A percentile compares a stretch with the other conserved stretches of the same genome.
These are phyloP conservation scores for Phytopythium sindhum DNA, from an alignment of 352 stramenopile species.

Conservation along the genomic window DNA sequence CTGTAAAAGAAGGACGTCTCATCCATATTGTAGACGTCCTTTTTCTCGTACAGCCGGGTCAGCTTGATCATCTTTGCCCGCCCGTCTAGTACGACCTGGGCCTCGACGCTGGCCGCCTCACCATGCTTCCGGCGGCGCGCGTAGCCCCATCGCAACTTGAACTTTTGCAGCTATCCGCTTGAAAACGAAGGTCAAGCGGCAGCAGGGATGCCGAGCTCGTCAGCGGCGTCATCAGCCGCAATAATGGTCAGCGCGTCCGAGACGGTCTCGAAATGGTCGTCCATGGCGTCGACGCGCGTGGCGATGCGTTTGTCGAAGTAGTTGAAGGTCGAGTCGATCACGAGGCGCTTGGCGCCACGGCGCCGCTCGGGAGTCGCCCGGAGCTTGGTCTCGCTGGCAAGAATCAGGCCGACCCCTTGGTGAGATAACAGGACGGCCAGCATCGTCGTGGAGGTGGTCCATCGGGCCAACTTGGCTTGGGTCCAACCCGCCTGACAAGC, in stretches of 20 bases:
- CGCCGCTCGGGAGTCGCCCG: too few species aligned
- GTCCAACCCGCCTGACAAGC: too few species aligned
- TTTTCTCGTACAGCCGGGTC: constrained; percentile 7
- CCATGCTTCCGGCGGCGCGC: too few species aligned
- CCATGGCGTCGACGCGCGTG: neutral
- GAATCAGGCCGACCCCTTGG: neutral
- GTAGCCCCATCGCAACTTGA: too few species aligned
- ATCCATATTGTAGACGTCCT: too few species aligned
- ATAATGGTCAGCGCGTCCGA: neutral
- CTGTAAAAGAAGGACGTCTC: too few species aligned
- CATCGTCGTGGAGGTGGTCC: neutral
- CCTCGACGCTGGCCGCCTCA: constrained; percentile 1
- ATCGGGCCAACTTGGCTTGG: neutral
- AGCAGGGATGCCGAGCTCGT: neutral
- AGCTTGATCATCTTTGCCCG: neutral
- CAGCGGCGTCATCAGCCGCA: neutral
- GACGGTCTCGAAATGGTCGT: neutral
- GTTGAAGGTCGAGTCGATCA: too few species aligned
- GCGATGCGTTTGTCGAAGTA: too few species aligned
- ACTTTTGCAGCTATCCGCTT: neutral
- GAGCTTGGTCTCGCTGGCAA: neutral
- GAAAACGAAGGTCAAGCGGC: neutral
- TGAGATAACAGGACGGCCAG: neutral
- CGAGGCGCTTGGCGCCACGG: too few species aligned
- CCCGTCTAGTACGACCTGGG: neutral